Conservation (phyloP, 805 yeast species). For the Wickerhamiella azymoides region DNA sequence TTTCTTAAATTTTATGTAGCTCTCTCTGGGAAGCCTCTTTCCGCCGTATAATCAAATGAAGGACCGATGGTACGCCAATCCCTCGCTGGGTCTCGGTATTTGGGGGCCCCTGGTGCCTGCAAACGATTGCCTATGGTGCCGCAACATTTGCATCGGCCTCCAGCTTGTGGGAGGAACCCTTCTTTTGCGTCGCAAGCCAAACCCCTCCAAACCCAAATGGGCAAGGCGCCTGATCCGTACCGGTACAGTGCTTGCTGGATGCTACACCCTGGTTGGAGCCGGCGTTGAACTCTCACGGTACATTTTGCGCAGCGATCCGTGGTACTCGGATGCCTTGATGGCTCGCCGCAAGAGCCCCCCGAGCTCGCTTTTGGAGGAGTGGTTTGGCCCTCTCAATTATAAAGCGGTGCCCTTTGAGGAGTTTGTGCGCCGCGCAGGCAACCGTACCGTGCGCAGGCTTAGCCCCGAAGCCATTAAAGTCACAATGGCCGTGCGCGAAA, state of each 20-base stretch:
- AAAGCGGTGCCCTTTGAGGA: neutral
- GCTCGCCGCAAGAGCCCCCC: conserved; percentile 1
- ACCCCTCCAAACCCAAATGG: conserved; percentile 5
- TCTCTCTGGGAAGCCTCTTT: neutral
- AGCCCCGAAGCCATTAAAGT: neutral
- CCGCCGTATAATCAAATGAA: too few relatives aligned
- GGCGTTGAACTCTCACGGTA: conserved; percentile 5
- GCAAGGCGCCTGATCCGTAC: neutral
- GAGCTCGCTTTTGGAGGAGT: neutral
- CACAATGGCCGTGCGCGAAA: neutral
- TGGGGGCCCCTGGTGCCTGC: conserved; percentile 8
- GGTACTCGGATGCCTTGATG: conserved; percentile 2
- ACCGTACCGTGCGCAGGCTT: neutral
- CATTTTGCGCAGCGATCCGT: conserved; percentile 1
- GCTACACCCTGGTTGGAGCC: neutral
- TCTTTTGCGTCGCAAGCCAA: conserved; percentile 4
- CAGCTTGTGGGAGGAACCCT: neutral
- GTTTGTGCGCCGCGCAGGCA: conserved; percentile 1
- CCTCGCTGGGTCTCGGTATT: conserved; percentile 3
- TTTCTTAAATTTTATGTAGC: neutral
- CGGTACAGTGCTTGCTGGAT: neutral
- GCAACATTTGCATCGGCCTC: conserved; percentile 5
- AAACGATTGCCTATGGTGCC: conserved; percentile 5
- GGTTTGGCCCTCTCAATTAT: conserved; percentile 6
- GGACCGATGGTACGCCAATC: neutral